These are phyloP conservation scores for Cenchrus purpureus DNA, from an alignment of 176 grass and related monocot genomes.

Conservation along the genomic window DNA sequence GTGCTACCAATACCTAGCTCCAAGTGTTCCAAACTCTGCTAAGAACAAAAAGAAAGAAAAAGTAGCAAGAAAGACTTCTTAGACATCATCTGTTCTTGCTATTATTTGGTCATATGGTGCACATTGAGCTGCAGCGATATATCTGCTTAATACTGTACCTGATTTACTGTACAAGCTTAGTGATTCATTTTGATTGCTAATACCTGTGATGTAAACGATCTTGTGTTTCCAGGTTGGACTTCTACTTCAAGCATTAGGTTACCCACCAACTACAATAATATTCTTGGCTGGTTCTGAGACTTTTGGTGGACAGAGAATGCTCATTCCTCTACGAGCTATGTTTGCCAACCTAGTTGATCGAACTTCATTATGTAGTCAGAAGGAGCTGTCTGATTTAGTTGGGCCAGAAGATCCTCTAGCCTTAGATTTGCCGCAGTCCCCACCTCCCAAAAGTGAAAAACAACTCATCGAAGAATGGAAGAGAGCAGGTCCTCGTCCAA, in stretches of 20 bases:
- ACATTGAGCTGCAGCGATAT: not conserved
- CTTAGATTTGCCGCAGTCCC: slow-evolving; percentile 60
- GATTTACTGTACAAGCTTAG: slow-evolving; percentile 17
- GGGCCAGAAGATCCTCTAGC: slow-evolving; percentile 78
- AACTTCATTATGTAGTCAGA: slow-evolving; percentile 72
- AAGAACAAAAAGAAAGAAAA: not conserved
- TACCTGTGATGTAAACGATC: slow-evolving; percentile 31
- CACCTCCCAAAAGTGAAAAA: slow-evolving; percentile 68
- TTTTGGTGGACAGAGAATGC: slow-evolving; percentile 91
- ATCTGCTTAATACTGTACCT: slow-evolving; percentile 28
- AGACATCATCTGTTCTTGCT: not conserved
- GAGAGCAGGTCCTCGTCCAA: slow-evolving; percentile 77
- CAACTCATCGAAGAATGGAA: slow-evolving; percentile 93
- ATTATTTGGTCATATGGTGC: not conserved
- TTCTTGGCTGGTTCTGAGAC: slow-evolving; percentile 94
- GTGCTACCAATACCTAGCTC: no score
- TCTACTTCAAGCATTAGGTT: slow-evolving; percentile 91
- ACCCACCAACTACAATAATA: slow-evolving; percentile 86
- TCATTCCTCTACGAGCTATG: slow-evolving; percentile 89
- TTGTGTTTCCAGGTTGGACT: slow-evolving; percentile 72
- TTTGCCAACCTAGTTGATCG: slow-evolving; percentile 89
- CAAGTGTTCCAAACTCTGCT: no score
- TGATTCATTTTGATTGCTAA: slow-evolving; percentile 37
- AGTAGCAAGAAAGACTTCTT: slow-evolving; percentile 9
- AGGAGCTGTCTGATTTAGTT: slow-evolving; percentile 71